Evolutionary conservation across 2,329 filamentous ascomycete genomes (phyloP).

Genomic region (Xylaria sp.): DNA sequence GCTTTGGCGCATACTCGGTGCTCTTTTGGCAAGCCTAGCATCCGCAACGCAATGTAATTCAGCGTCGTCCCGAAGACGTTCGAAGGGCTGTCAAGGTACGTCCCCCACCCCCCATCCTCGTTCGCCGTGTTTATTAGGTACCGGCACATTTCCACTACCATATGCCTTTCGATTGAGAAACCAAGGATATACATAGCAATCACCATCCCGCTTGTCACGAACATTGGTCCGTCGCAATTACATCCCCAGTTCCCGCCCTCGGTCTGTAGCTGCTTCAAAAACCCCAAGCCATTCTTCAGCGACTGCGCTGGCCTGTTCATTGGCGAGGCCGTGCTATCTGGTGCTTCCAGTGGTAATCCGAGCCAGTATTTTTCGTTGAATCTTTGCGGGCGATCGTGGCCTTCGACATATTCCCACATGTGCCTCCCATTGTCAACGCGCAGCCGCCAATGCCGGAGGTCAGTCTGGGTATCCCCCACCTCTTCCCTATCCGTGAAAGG

Average conservation of each 20-base stretch:
- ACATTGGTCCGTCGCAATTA: slow-evolving; percentile 15
- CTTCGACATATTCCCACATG: slow-evolving; percentile 12
- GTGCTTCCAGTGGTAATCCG: too few relatives aligned
- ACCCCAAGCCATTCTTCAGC: slow-evolving; percentile 7
- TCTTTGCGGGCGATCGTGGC: background rate
- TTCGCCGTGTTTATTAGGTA: slow-evolving; percentile 13
- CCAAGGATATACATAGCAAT: slow-evolving; percentile 11
- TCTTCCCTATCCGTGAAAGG: too few relatives aligned
- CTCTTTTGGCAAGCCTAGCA: background rate
- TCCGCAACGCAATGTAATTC: slow-evolving; percentile 12
- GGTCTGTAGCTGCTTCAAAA: slow-evolving; percentile 11
- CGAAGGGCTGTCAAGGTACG: slow-evolving; percentile 4
- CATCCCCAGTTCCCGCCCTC: slow-evolving; percentile 11
- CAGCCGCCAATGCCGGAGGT: slow-evolving; percentile 9
- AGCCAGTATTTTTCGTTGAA: slow-evolving; percentile 17
- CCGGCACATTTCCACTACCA: slow-evolving; percentile 9
- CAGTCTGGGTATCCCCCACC: slow-evolving; percentile 3
- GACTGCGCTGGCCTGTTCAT: too few relatives aligned
- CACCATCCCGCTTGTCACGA: slow-evolving; percentile 13
- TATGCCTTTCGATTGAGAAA: background rate
- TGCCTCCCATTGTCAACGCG: slow-evolving; percentile 7
- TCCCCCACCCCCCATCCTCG: slow-evolving; percentile 9
- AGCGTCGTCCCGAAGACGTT: slow-evolving; percentile 11
- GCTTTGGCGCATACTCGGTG: slow-evolving; percentile 1
- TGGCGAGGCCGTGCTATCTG: too few relatives aligned